phyloP scores from a whole-genome alignment of 2,329 filamentous ascomycete genomes.

The Karstenula rhodostoma region DNA sequence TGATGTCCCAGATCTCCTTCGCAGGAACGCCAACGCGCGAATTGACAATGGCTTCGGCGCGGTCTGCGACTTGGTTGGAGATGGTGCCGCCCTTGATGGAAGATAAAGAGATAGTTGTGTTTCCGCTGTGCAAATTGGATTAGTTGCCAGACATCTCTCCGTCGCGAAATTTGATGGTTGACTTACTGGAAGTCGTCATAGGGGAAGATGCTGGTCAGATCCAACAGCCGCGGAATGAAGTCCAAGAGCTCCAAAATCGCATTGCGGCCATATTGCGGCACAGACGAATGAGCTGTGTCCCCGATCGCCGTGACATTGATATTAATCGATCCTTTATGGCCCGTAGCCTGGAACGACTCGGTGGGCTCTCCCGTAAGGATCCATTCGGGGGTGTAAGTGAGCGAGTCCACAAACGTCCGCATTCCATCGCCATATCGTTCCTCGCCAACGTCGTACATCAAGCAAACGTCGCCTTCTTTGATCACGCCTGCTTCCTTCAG shows the following conservation, averaged over 20 bases:
- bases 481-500: background rate
- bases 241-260: constrained; percentile 7
- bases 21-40: constrained; percentile 4
- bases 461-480: constrained; percentile 6
- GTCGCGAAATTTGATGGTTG: background rate
- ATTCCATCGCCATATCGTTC: constrained; percentile 11
- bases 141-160: background rate
- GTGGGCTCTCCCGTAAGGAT: constrained; percentile 10
- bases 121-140: background rate
- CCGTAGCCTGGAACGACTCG: constrained; percentile 8
- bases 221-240: constrained; percentile 1
- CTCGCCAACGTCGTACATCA: constrained; percentile 12
- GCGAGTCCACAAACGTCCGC: constrained; percentile 7
- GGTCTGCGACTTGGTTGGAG: constrained; percentile 5
- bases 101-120: constrained; percentile 5
- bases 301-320: constrained; percentile 10
- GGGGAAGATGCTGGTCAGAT: constrained; percentile 1
- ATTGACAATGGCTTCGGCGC: constrained; percentile 10
- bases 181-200: constrained; percentile 13
- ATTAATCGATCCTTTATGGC: constrained; percentile 10
- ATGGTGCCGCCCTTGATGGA: constrained; percentile 11
- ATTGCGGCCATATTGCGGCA: constrained; percentile 9
- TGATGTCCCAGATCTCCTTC: constrained; percentile 11
- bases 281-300: constrained; percentile 11
- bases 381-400: constrained; percentile 9